A percentile compares a stretch with the other conserved stretches of the same genome.
These are phyloP conservation scores for Eragrostis nindensis DNA, from an alignment of 176 grass and related monocot species.

Conservation along the genomic window DNA sequence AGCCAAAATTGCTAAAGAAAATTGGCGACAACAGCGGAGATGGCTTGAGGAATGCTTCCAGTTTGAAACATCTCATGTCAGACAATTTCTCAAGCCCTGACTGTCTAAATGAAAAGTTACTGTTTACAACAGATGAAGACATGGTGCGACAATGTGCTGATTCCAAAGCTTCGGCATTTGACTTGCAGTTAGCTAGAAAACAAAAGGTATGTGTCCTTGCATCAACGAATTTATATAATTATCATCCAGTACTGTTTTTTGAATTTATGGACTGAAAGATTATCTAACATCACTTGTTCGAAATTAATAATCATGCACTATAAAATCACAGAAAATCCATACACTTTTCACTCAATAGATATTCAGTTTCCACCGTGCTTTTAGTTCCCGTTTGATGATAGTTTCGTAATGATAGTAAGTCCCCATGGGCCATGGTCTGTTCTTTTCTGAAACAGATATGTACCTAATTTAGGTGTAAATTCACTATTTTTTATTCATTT, in stretches of 20 bases:
- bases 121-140: conserved; percentile 47
- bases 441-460: neutral
- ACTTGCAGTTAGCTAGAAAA: conserved; percentile 38
- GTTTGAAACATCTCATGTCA: conserved; percentile 11
- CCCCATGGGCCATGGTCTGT: conserved; percentile 13
- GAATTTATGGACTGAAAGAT: no score
- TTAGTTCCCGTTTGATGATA: neutral
- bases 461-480: neutral
- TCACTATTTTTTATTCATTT: neutral
- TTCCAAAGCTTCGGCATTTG: conserved; percentile 17
- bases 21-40: conserved; percentile 18
- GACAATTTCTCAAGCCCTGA: conserved; percentile 50
- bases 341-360: neutral
- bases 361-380: neutral
- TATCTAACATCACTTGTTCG: no score
- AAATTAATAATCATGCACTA: no score
- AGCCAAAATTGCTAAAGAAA: conserved; percentile 40
- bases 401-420: conserved; percentile 1
- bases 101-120: conserved; percentile 40
- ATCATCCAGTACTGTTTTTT: no score
- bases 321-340: neutral
- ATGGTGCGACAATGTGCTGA: conserved; percentile 24
- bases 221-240: conserved; percentile 28
- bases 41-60: conserved; percentile 34
- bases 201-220: conserved; percentile 44